Evolutionary conservation across 164 flowering plant species (phyloP).

Genomic region (Stephania japonica): DNA sequence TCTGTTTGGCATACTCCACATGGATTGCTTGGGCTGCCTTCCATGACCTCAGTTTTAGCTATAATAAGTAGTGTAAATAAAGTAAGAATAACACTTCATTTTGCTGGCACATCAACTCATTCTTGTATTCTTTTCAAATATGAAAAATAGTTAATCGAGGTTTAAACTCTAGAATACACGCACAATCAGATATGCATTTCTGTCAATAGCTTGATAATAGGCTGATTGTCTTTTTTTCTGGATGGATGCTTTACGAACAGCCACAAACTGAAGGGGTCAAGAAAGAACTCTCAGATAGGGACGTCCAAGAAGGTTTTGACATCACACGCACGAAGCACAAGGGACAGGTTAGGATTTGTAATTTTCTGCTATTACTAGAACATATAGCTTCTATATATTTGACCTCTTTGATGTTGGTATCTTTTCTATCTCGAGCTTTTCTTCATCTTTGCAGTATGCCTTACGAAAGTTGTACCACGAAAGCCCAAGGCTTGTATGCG

Average conservation of each 20-base stretch:
- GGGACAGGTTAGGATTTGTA: slow-evolving; percentile 65
- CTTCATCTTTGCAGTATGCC: slow-evolving; percentile 62
- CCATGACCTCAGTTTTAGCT: no score
- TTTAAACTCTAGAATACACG: background rate
- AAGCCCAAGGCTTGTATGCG: slow-evolving; percentile 94
- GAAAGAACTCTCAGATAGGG: slow-evolving; percentile 70
- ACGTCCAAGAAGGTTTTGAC: slow-evolving; percentile 76
- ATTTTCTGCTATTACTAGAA: background rate
- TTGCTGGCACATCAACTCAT: no score
- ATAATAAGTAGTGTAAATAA: no score
- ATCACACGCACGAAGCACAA: slow-evolving; percentile 79
- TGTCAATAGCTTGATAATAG: background rate
- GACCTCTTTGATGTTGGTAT: background rate
- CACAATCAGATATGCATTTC: background rate
- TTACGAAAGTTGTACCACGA: slow-evolving; percentile 92
- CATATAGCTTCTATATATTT: background rate
- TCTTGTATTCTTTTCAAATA: no score
- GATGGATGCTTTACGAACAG: slow-evolving; percentile 27
- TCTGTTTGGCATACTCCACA: no score
- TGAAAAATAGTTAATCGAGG: background rate
- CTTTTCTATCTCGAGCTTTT: background rate
- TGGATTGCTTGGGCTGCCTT: no score
- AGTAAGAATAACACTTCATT: no score
- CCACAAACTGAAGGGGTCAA: slow-evolving; percentile 75
- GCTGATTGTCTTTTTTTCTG: background rate